Percentiles rank a stretch among this genome's conserved stretches.
These are phyloP conservation scores for Cystofilobasidium ferigula DNA, from an alignment of 768 basidiomycete genomes.

Conservation along the genomic window DNA sequence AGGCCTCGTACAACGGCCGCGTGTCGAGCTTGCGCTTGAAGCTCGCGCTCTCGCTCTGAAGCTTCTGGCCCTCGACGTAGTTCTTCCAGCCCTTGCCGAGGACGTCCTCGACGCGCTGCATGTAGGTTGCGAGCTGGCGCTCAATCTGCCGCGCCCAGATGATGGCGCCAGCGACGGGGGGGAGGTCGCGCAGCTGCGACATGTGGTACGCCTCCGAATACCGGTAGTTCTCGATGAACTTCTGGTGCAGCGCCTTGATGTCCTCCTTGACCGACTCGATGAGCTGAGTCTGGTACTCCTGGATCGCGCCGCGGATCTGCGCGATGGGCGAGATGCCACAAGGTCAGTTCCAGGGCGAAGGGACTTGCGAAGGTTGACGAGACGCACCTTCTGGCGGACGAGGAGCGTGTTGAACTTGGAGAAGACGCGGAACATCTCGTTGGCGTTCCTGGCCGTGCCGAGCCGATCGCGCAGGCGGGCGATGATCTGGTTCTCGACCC, in stretches of 20 bases:
- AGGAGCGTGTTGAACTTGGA: conserved; percentile 96
- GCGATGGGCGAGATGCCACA: not conserved
- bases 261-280: conserved; percentile 99
- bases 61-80: conserved; percentile 97
- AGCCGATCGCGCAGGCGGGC: conserved; percentile 79
- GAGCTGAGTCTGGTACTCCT: conserved; percentile 96
- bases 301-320: conserved; percentile 92
- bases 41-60: conserved; percentile 77
- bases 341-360: not conserved
- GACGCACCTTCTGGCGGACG: conserved; percentile 76
- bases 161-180: conserved; percentile 95
- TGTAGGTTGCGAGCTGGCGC: conserved; percentile 85
- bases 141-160: conserved; percentile 99
- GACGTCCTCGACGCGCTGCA: conserved; percentile 98
- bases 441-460: conserved; percentile 90
- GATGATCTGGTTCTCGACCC: conserved; percentile 98
- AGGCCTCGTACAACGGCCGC: conserved; percentile 84
- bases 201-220: conserved; percentile 93
- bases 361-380: not conserved
- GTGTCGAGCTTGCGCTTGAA: conserved; percentile 97
- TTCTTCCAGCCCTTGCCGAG: conserved; percentile 95
- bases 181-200: conserved; percentile 96
- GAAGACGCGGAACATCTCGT: conserved; percentile 99
- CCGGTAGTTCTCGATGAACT: conserved; percentile 96
- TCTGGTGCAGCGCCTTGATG: conserved; percentile 87